Evolutionary conservation across 2,329 filamentous ascomycete species (phyloP).

Genomic region (Arthroderma sp.): DNA sequence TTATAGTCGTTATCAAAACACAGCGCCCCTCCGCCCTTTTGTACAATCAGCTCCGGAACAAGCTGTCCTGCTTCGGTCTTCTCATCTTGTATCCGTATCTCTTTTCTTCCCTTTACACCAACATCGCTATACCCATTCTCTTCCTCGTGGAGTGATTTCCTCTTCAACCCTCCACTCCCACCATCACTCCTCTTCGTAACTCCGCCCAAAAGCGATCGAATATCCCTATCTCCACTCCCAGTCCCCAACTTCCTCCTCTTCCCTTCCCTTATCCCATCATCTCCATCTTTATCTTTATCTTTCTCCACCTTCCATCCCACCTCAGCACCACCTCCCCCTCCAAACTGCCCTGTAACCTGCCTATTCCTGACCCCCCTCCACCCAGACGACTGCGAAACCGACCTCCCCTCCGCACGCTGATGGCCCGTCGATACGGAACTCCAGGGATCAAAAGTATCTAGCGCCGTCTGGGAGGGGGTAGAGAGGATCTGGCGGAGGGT

Average conservation of each 20-base stretch:
- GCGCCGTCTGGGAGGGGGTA: constrained; percentile 11
- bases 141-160: no score
- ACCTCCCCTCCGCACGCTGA: constrained; percentile 11
- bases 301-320: constrained; percentile 13
- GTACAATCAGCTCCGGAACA: constrained; percentile 1
- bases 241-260: not conserved
- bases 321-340: constrained; percentile 19
- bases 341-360: constrained; percentile 10
- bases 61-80: constrained; percentile 11
- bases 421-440: constrained; percentile 13
- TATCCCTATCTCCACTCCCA: constrained; percentile 17
- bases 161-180: not conserved
- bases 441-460: constrained; percentile 14
- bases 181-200: constrained; percentile 29
- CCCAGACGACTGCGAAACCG: constrained; percentile 9
- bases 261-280: not conserved
- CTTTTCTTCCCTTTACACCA: not conserved
- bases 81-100: constrained; percentile 12
- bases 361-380: constrained; percentile 12
- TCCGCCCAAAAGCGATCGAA: constrained; percentile 35
- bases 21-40: constrained; percentile 7
- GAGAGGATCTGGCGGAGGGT: constrained; percentile 14
- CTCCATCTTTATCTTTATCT: constrained; percentile 17
- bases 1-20: not conserved
- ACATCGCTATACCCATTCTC: no score